Percentiles rank a stretch among this genome's conserved stretches.
These are phyloP conservation scores for Leccinum uliginosum DNA, from an alignment of 768 basidiomycete species.

Conservation along the genomic window DNA sequence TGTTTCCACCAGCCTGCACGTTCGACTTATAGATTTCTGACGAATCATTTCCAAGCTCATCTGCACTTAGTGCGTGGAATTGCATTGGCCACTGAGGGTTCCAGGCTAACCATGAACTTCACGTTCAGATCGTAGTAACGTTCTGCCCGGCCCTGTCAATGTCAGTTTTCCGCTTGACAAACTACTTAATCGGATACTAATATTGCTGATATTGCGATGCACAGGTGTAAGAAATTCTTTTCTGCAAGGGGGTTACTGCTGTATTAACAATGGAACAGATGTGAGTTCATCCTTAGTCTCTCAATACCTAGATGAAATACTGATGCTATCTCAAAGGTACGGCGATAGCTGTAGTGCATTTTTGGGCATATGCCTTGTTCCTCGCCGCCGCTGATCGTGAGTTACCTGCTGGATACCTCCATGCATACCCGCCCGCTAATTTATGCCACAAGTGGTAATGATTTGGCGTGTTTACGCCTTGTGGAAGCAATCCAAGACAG, in stretches of 20 bases:
- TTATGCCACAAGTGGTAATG: neutral
- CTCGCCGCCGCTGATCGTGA: constrained; percentile 14
- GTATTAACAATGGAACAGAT: neutral
- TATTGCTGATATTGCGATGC: neutral
- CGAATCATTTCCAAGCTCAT: neutral
- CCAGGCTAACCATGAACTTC: neutral
- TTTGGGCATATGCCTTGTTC: constrained; percentile 14
- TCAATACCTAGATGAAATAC: neutral
- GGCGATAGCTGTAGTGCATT: neutral
- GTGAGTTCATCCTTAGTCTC: constrained; percentile 1
- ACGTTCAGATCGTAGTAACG: neutral
- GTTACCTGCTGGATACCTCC: neutral
- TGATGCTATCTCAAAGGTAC: neutral
- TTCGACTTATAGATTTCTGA: neutral
- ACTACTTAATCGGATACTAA: no score
- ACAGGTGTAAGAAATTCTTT: constrained; percentile 4
- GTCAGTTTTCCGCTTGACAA: neutral
- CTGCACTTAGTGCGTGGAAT: constrained; percentile 3
- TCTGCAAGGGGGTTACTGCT: neutral
- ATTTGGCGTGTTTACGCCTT: constrained; percentile 11
- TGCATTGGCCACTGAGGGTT: neutral
- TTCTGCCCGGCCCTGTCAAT: constrained; percentile 4
- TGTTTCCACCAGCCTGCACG: no score
- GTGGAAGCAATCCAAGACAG: constrained; percentile 4
- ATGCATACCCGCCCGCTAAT: neutral